Conservation (phyloP, 2,329 filamentous ascomycete species). For the Diaporthe batatas region DNA sequence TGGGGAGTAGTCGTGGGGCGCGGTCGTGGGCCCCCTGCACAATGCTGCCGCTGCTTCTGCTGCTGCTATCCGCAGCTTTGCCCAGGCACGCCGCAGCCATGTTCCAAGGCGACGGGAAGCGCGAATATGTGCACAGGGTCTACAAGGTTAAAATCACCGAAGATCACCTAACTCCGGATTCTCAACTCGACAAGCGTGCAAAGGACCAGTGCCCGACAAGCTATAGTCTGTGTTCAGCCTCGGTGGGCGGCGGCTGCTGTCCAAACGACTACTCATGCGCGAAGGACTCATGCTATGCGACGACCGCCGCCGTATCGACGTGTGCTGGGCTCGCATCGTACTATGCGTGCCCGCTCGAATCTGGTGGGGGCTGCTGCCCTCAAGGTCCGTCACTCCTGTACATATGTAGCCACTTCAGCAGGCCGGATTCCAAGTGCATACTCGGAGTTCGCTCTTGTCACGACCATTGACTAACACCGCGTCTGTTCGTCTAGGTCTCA, state of each 20-base stretch:
- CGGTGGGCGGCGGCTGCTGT: slow-evolving; percentile 62
- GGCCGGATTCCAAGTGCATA: not conserved
- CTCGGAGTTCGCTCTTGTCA: too few relatives aligned
- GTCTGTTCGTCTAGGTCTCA: slow-evolving; percentile 59
- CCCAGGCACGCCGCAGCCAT: slow-evolving; percentile 45
- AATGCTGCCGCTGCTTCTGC: slow-evolving; percentile 41
- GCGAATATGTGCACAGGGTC: slow-evolving; percentile 46
- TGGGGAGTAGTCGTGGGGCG: slow-evolving; percentile 41
- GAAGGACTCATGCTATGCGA: slow-evolving; percentile 61
- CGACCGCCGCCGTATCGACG: slow-evolving; percentile 58
- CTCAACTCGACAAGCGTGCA: slow-evolving; percentile 38
- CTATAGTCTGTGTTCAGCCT: slow-evolving; percentile 52
- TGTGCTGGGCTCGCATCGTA: slow-evolving; percentile 54
- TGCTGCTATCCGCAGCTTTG: slow-evolving; percentile 45
- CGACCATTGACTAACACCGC: slow-evolving; percentile 43
- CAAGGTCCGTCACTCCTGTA: slow-evolving; percentile 43
- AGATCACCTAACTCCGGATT: slow-evolving; percentile 14
- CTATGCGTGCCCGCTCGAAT: slow-evolving; percentile 56
- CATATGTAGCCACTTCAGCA: too few relatives aligned
- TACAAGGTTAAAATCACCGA: slow-evolving; percentile 45
- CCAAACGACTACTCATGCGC: slow-evolving; percentile 63
- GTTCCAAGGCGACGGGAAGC: slow-evolving; percentile 45
- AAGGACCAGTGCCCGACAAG: slow-evolving; percentile 43
- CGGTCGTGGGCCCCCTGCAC: slow-evolving; percentile 48
- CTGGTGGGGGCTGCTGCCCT: slow-evolving; percentile 53